A percentile compares a stretch with the other conserved stretches of the same genome.
Evolutionary conservation across 495 filamentous ascomycete genomes (phyloP).

Genomic region (Ascodesmis nigricans): DNA sequence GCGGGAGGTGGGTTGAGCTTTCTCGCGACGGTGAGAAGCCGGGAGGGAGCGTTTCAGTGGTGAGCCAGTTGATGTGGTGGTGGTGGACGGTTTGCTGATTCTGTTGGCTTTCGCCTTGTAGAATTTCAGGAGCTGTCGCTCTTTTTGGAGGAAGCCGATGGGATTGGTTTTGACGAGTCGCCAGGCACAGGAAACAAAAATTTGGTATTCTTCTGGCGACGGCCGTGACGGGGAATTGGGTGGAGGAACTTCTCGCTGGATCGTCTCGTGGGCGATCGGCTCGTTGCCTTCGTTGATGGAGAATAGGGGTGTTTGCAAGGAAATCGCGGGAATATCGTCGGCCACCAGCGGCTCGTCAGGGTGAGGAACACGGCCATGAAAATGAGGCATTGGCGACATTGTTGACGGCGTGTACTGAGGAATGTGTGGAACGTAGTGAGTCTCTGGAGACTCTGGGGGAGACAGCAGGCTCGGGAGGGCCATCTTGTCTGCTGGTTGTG

Average conservation of each 20-base stretch:
- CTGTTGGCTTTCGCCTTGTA: constrained; percentile 14
- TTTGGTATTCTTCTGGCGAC: constrained; percentile 18
- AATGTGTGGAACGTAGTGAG: too few species aligned
- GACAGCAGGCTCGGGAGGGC: constrained; percentile 20
- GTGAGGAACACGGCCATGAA: too few species aligned
- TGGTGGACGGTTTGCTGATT: constrained; percentile 12
- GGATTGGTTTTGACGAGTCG: constrained; percentile 18
- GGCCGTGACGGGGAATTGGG: constrained; percentile 10
- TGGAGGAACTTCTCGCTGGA: constrained; percentile 15
- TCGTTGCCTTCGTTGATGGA: constrained; percentile 16
- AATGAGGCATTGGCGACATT: constrained; percentile 12
- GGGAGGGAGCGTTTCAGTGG: constrained; percentile 15
- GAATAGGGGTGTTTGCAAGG: constrained; percentile 19
- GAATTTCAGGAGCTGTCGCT: constrained; percentile 15
- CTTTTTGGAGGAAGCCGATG: constrained; percentile 16
- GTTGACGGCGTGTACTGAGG: too few species aligned
- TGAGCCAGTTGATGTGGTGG: constrained; percentile 9
- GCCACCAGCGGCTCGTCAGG: constrained; percentile 3
- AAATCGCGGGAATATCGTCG: constrained; percentile 13
- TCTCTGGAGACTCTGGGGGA: constrained; percentile 19
- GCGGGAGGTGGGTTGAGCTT: constrained; percentile 11
- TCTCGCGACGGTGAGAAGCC: constrained; percentile 9
- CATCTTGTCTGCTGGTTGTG: constrained; percentile 18
- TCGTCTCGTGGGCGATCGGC: too few species aligned
- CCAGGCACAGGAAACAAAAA: constrained; percentile 20